These are phyloP conservation scores for Hypoxylon cercidicola DNA, from an alignment of 495 filamentous ascomycete species.

Conservation along the genomic window DNA sequence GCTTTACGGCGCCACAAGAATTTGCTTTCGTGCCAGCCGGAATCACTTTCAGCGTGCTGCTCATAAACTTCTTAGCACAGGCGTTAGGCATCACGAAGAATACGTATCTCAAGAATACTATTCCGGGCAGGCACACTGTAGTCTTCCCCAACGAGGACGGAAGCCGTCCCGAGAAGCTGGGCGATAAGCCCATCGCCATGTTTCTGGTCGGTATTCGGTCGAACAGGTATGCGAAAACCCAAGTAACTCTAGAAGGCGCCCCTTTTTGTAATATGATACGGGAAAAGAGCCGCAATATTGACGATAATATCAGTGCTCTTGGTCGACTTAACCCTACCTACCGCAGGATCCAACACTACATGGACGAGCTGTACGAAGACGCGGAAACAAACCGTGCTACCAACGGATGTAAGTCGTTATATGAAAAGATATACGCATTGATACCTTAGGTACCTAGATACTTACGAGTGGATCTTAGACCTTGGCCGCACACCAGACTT, in stretches of 20 bases:
- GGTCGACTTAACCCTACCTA: slow-evolving; percentile 43
- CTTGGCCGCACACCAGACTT: slow-evolving; percentile 35
- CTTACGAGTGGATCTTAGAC: neutral
- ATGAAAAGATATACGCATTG: too few species aligned
- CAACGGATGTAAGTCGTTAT: slow-evolving; percentile 38
- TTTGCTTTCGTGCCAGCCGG: slow-evolving; percentile 46
- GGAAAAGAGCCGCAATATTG: neutral
- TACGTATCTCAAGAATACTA: slow-evolving; percentile 44
- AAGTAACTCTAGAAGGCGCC: neutral
- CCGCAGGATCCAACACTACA: slow-evolving; percentile 38
- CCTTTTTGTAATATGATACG: neutral
- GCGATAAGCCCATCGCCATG: slow-evolving; percentile 49
- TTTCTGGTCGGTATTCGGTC: slow-evolving; percentile 54
- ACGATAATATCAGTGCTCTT: slow-evolving; percentile 31
- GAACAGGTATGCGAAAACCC: slow-evolving; percentile 38
- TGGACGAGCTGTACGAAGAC: slow-evolving; percentile 44
- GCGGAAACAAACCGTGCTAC: slow-evolving; percentile 37
- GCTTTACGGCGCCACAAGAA: slow-evolving; percentile 47
- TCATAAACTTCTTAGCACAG: slow-evolving; percentile 18
- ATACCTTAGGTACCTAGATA: neutral
- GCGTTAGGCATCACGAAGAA: slow-evolving; percentile 37
- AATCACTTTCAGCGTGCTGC: slow-evolving; percentile 41
- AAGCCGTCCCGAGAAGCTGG: slow-evolving; percentile 43
- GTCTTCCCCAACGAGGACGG: slow-evolving; percentile 52
- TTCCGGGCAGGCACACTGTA: slow-evolving; percentile 47